Percentiles rank a stretch among this genome's conserved stretches.
Evolutionary conservation across 768 basidiomycete genomes (phyloP).

Genomic region (Amanita jacksonii): DNA sequence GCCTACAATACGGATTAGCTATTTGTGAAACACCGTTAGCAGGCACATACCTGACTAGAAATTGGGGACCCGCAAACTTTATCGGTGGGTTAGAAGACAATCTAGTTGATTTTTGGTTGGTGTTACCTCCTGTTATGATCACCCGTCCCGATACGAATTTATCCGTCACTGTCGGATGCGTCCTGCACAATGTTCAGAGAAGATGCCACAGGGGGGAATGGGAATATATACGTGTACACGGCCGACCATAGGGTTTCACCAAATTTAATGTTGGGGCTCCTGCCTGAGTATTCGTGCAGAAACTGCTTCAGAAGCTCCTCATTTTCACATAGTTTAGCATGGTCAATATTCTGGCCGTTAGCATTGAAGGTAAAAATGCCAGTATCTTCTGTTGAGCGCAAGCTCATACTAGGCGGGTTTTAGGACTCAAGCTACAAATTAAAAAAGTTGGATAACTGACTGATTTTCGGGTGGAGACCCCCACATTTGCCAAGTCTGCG

Average conservation of each 20-base stretch:
- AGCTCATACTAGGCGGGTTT: not conserved
- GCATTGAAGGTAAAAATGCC: not conserved
- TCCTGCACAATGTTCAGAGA: conserved; percentile 13
- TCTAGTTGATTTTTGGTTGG: not conserved
- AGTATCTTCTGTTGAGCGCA: not conserved
- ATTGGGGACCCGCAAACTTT: not conserved
- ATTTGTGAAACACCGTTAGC: not conserved
- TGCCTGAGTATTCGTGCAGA: conserved; percentile 9
- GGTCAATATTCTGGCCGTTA: not conserved
- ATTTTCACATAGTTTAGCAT: not conserved
- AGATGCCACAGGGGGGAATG: too few relatives aligned
- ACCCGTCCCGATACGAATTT: conserved; percentile 32
- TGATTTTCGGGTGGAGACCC: conserved; percentile 3
- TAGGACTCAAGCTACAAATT: not conserved
- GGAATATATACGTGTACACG: conserved; percentile 10
- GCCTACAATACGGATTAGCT: conserved; percentile 15
- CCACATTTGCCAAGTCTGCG: conserved; percentile 20
- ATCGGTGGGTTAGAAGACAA: not conserved
- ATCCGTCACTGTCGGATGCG: conserved; percentile 40
- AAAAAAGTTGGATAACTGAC: conserved; percentile 8
- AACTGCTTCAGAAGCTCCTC: not conserved
- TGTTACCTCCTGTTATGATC: conserved; percentile 37
- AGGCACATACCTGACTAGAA: not conserved
- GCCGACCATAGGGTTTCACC: conserved; percentile 18
- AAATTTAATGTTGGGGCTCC: conserved; percentile 21